Base-by-base conservation (phyloP, 768 basidiomycete genomes). In the Tulasnella calospora region DNA sequence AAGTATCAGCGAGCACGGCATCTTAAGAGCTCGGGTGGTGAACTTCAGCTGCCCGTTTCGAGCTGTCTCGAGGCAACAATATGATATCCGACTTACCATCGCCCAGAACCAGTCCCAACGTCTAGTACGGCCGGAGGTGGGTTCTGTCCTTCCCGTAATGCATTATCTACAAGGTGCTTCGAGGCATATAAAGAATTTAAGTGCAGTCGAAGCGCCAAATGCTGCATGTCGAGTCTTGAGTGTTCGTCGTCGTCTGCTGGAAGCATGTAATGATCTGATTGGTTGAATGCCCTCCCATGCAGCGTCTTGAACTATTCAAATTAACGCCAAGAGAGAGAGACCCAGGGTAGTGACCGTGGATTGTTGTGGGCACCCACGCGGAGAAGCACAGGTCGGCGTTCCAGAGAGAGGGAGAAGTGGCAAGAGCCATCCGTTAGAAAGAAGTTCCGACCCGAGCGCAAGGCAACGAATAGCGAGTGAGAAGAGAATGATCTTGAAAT, bases 201-300 rank as follows among this genome's bases (percentile, higher is more conserved):
- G 27, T 78, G 70, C n/a, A 47, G 40, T 36, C 70, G 36, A 27
- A 78, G 51, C 27, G 70, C 46, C 40, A 73, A 17, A 47, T 78
- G 77, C 36, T 78, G 77, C 35, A 71, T 41, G 33, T 78, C 69
- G 19, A 78, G 77, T 51, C 77, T 67, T 36, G 44, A 71, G 38
- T 78, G 77, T n/a, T 78, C 77, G 41, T 44, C 55, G 71, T 72
- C 77, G 33, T 78, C 77, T 15, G 77, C 77, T 4, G 77, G 77
- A 9, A 78, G 77, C 67, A 36, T 44, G 77, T 78, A 78, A 51
- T 78, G 27, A 19, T 78, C 77, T 8, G 40, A 46, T 46, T 72
- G 67, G 46, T 35, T 72, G 69, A 78, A 78, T 13, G 77, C 35
- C 10, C 77, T 71, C 0, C 77, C 77, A 27, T 71, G 70, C 10